Evolutionary conservation across 805 yeast species (phyloP), one percentile per base, ranked within the genome.

Genomic region (Metschnikowia corniflorae): DNA sequence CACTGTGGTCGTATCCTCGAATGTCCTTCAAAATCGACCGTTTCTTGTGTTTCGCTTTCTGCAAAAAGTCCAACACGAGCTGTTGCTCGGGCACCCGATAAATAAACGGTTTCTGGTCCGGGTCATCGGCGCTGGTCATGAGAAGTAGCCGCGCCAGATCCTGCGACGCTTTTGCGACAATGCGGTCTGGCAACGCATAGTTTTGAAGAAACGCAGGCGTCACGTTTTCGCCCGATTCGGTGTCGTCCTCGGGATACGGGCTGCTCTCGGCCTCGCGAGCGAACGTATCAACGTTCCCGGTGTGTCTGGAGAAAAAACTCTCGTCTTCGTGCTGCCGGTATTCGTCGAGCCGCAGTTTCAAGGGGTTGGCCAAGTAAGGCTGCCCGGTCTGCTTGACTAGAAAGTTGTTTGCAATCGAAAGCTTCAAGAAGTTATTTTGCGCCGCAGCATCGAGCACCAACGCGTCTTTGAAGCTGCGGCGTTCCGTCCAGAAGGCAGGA

Each of bases 1-100:
- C 22, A 13, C 17, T 19, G 37, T 33, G 34, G 21, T 62, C 66
- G 43, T 65, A 63, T 16, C 49, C 36, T 18, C 37, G 30, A 12
- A 63, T 44, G 17, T 49, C 46, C 7, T 51, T 47, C 8, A 62
- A 28, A 15, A 58, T 49, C 21, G 25, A 41, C 29, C 40, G 33
- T 24, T 48, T 44, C 43, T 23, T 20, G 49, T 42, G 53, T 55
- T 52, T 71, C 21, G 15, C 33, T 16, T 26, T 20, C 16, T 16
- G 73, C 22, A 82, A 55, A 51, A 87, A 87, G 55, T 86, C 91
- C 21, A 85, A 59, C 27, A 82, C 58, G 5, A 86, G 70, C 50
- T 82, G 80, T 28, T 71, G 70, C 44, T 83, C 93, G 2, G 86
- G 84, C 4, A 86, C 56, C 38, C 82, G 63, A 57, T 79, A 82